Percentiles rank a stretch among this genome's conserved stretches.
Evolutionary conservation across 805 yeast species (phyloP).

Genomic region (Diddensiella caesifluorescens): DNA sequence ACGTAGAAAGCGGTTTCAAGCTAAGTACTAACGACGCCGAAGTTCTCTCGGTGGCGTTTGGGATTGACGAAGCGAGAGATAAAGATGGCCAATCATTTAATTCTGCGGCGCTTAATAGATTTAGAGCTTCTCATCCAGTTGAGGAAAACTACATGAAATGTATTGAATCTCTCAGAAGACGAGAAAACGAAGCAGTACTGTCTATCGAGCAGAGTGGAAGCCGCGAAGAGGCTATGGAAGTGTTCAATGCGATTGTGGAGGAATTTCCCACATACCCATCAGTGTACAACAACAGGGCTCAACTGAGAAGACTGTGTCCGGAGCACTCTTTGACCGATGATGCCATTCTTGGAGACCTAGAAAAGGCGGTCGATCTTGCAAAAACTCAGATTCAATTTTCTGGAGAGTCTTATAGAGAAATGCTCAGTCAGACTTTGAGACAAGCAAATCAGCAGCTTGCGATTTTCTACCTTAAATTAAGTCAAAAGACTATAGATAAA

Average conservation of each 20-base stretch:
- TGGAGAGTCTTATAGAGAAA: not conserved
- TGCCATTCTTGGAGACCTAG: slow-evolving; percentile 22
- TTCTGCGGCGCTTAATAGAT: no score
- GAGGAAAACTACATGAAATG: no score
- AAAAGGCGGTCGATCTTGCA: slow-evolving; percentile 24
- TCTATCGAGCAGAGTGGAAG: slow-evolving; percentile 16
- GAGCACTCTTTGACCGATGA: not conserved
- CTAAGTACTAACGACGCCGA: no score
- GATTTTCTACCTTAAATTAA: not conserved
- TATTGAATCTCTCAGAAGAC: slow-evolving; percentile 19
- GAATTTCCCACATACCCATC: slow-evolving; percentile 30
- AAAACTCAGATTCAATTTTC: not conserved
- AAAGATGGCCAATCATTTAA: no score
- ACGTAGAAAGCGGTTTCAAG: no score
- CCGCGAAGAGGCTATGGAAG: slow-evolving; percentile 14
- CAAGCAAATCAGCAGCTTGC: slow-evolving; percentile 6
- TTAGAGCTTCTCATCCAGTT: no score
- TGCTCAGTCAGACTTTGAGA: not conserved
- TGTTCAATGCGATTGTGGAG: slow-evolving; percentile 21
- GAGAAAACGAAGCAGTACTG: slow-evolving; percentile 24
- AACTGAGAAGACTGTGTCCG: slow-evolving; percentile 18
- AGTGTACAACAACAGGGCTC: slow-evolving; percentile 34
- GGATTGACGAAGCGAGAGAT: no score
- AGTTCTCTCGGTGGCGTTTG: no score
- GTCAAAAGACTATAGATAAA: not conserved